A percentile compares a stretch with the other conserved stretches of the same genome.
phyloP scores from a whole-genome alignment of 768 basidiomycete species.

The Mycena maculata region DNA sequence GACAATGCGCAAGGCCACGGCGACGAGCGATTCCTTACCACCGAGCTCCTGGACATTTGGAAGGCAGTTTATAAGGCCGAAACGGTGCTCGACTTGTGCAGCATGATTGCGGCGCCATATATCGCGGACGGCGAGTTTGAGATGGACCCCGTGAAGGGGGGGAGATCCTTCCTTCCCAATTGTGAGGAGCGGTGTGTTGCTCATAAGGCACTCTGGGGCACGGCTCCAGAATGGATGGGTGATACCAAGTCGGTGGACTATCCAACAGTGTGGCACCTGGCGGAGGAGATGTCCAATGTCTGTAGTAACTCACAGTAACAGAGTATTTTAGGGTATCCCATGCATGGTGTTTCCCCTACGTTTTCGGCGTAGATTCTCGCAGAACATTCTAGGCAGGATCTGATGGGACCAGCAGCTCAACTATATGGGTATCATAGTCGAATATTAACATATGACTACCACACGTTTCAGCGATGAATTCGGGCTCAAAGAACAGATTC shows the following conservation, averaged over 20 bases:
- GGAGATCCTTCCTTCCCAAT: not conserved
- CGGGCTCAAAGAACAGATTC: too few species aligned
- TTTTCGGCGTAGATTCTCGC: too few species aligned
- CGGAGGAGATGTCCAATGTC: not conserved
- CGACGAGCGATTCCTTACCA: not conserved
- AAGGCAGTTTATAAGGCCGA: not conserved
- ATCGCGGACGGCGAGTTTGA: not conserved
- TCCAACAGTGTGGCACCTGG: constrained; percentile 1
- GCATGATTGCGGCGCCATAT: constrained; percentile 1
- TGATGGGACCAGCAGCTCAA: too few species aligned
- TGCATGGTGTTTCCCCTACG: too few species aligned
- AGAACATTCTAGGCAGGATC: too few species aligned
- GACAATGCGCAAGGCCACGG: not conserved
- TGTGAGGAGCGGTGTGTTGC: not conserved
- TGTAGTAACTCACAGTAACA: too few species aligned
- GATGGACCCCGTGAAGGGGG: not conserved
- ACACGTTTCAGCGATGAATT: too few species aligned
- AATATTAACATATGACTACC: too few species aligned
- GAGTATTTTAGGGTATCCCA: too few species aligned
- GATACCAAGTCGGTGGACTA: not conserved
- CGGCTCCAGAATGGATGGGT: not conserved
- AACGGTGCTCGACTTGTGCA: not conserved
- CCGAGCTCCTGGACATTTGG: not conserved
- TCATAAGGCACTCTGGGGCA: constrained; percentile 5
- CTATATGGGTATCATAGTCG: too few species aligned